These are phyloP conservation scores for Lactarius sp. DNA, from an alignment of 768 basidiomycete genomes.

Conservation along the genomic window DNA sequence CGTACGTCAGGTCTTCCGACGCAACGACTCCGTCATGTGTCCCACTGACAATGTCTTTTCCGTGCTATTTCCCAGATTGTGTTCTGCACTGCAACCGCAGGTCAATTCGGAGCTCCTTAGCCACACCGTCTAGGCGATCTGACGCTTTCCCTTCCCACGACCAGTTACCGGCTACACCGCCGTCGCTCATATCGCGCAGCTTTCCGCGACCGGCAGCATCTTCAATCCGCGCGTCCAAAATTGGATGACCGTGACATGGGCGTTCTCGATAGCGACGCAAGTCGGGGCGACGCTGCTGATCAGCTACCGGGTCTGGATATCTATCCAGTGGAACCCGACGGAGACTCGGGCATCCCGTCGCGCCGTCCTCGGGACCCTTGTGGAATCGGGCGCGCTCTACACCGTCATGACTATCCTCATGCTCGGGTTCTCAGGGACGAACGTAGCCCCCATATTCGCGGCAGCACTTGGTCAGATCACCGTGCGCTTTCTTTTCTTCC, in stretches of 20 bases:
- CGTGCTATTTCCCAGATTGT: neutral
- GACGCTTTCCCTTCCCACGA: neutral
- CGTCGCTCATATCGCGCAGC: neutral
- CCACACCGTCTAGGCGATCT: neutral
- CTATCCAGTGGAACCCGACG: neutral
- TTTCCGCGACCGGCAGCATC: neutral
- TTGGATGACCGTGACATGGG: slow-evolving; percentile 15
- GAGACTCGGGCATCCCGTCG: neutral
- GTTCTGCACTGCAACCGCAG: neutral
- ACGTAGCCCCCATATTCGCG: slow-evolving; percentile 1
- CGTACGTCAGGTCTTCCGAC: neutral
- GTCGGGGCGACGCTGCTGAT: slow-evolving; percentile 17
- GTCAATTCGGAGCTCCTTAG: neutral
- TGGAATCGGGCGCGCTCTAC: slow-evolving; percentile 22
- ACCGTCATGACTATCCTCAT: slow-evolving; percentile 1
- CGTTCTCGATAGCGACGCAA: slow-evolving; percentile 19
- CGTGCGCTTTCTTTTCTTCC: neutral
- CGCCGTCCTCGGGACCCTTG: slow-evolving; percentile 14
- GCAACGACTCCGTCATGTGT: neutral
- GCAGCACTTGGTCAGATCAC: slow-evolving; percentile 17
- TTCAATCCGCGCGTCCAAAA: slow-evolving; percentile 1
- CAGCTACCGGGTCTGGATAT: slow-evolving; percentile 10
- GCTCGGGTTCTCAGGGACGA: slow-evolving; percentile 11
- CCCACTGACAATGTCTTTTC: no score
- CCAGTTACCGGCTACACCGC: slow-evolving; percentile 13